These are phyloP conservation scores for Ampelomyces quisqualis DNA, from an alignment of 2,329 filamentous ascomycete species.

Conservation along the genomic window DNA sequence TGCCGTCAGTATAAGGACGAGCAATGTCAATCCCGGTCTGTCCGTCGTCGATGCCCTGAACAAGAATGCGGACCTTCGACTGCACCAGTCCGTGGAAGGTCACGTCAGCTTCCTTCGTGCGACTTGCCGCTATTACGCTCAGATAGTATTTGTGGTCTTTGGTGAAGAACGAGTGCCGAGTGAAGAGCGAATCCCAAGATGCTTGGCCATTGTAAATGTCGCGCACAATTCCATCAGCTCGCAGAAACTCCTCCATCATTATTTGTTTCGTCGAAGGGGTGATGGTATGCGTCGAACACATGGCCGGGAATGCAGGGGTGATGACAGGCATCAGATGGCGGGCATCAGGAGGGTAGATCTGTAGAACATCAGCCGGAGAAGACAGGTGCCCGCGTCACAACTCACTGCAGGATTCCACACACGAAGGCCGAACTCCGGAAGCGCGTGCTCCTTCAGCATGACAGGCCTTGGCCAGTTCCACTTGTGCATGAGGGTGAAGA, in stretches of 20 bases:
- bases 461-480: conserved; percentile 98
- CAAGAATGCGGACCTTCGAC: conserved; percentile 85
- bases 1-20: conserved; percentile 90
- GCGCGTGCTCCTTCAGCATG: conserved; percentile 82
- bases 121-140: conserved; percentile 79
- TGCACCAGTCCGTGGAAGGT: conserved; percentile 91
- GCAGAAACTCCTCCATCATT: conserved; percentile 78
- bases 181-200: conserved; percentile 85
- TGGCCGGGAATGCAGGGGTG: conserved; percentile 93
- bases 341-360: conserved; percentile 77
- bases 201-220: conserved; percentile 75
- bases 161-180: conserved; percentile 91
- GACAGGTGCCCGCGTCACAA: not conserved
- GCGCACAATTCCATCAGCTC: conserved; percentile 74
- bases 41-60: conserved; percentile 79
- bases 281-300: conserved; percentile 96
- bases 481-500: conserved; percentile 85
- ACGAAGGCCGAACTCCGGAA: conserved; percentile 74
- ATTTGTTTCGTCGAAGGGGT: conserved; percentile 81
- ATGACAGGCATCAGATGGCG: conserved; percentile 97
- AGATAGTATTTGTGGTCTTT: conserved; percentile 94
- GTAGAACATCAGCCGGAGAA: conserved; percentile 15
- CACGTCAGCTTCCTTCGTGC: conserved; percentile 78
- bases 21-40: conserved; percentile 73
- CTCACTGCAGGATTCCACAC: conserved; percentile 91